phyloP scores from a whole-genome alignment of 768 basidiomycete species.

The Paxillus rubicundulus region DNA sequence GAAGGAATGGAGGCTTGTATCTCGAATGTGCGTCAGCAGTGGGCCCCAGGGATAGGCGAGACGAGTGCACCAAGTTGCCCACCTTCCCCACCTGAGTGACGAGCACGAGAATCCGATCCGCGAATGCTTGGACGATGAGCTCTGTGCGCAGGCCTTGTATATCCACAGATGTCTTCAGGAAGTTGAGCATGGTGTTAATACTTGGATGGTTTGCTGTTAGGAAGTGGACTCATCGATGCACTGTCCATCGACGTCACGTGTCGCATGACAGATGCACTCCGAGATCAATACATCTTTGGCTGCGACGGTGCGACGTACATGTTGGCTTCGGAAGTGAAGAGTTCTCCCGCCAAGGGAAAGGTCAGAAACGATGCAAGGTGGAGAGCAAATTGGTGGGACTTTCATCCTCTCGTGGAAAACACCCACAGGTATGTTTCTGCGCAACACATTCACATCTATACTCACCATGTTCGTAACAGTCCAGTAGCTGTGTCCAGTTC shows the following conservation, averaged over 20 bases:
- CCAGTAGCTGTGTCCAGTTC: slow-evolving; percentile 70
- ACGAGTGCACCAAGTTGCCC: slow-evolving; percentile 66
- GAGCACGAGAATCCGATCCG: slow-evolving; percentile 80
- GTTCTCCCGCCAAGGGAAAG: slow-evolving; percentile 53
- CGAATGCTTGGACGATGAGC: slow-evolving; percentile 72
- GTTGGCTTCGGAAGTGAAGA: slow-evolving; percentile 24
- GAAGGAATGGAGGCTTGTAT: slow-evolving; percentile 78
- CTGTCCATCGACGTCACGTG: not conserved
- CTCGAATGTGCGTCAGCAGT: slow-evolving; percentile 37
- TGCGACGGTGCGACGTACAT: slow-evolving; percentile 9
- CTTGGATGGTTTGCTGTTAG: not conserved
- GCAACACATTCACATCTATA: not conserved
- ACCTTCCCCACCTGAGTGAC: slow-evolving; percentile 91
- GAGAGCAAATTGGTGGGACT: slow-evolving; percentile 75
- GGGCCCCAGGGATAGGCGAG: not conserved
- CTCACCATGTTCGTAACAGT: slow-evolving; percentile 34
- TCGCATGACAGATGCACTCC: too few relatives aligned
- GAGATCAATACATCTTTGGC: not conserved
- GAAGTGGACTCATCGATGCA: not conserved
- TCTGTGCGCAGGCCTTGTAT: slow-evolving; percentile 66
- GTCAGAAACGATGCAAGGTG: slow-evolving; percentile 50
- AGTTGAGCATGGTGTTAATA: slow-evolving; percentile 20
- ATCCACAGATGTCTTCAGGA: slow-evolving; percentile 44
- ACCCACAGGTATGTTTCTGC: slow-evolving; percentile 44
- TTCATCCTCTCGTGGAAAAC: slow-evolving; percentile 58